Evolutionary conservation across 306 rosid genomes (phyloP).

Genomic region (Quercus variabilis): DNA sequence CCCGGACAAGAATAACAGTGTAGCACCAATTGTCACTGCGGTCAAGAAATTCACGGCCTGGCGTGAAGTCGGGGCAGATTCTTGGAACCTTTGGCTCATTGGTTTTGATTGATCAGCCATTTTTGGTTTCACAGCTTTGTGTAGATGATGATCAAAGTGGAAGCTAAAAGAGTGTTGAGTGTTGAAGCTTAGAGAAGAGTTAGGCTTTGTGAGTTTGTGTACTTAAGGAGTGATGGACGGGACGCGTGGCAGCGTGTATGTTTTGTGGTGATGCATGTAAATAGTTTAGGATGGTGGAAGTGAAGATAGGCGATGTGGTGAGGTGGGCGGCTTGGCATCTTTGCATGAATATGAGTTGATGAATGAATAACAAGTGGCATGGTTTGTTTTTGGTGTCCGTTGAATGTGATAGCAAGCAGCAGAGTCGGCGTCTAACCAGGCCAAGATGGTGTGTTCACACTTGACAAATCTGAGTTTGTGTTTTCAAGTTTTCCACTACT

Average conservation of each 20-base stretch:
- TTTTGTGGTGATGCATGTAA: too few species aligned
- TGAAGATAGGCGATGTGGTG: background rate
- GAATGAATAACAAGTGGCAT: too few species aligned
- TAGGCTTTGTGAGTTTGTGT: background rate
- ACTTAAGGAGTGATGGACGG: slow-evolving; percentile 1
- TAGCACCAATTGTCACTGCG: slow-evolving; percentile 43
- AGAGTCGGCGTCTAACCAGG: too few species aligned
- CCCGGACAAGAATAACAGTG: slow-evolving; percentile 47
- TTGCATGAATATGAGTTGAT: slow-evolving; percentile 35
- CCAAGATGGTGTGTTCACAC: too few species aligned
- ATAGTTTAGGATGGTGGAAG: too few species aligned
- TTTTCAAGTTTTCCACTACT: too few species aligned
- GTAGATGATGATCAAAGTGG: background rate
- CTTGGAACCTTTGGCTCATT: slow-evolving; percentile 1
- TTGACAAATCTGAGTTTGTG: too few species aligned
- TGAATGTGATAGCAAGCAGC: too few species aligned
- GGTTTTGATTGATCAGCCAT: slow-evolving; percentile 18
- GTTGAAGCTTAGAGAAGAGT: background rate
- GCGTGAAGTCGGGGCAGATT: slow-evolving; percentile 22
- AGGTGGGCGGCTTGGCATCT: slow-evolving; percentile 30
- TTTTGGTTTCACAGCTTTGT: background rate
- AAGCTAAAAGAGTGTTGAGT: background rate
- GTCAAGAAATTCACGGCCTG: slow-evolving; percentile 48
- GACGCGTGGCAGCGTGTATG: slow-evolving; percentile 25
- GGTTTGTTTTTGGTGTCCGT: too few species aligned